Evolutionary conservation across 2,329 filamentous ascomycete genomes (phyloP).

Genomic region (Cladophialophora psammophila): DNA sequence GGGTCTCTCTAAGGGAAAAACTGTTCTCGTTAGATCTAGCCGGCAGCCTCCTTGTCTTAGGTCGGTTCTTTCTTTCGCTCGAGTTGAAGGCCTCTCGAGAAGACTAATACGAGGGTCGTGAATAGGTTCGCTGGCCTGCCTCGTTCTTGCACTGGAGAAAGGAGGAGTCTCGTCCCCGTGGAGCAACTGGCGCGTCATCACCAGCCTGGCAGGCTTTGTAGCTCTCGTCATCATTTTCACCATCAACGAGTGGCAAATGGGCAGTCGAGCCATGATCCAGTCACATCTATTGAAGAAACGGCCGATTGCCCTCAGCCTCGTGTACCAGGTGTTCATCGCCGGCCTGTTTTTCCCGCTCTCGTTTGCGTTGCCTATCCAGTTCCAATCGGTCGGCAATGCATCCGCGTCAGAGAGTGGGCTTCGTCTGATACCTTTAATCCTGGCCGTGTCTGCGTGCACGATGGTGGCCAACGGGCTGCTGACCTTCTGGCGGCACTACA

Average conservation of each 20-base stretch:
- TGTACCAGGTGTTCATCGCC: conserved; percentile 48
- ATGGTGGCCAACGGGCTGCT: conserved; percentile 46
- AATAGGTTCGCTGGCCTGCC: conserved; percentile 49
- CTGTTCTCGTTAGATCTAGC: conserved; percentile 53
- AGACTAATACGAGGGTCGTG: neutral
- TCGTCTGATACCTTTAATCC: conserved; percentile 50
- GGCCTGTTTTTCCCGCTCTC: conserved; percentile 49
- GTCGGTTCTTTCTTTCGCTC: conserved; percentile 5
- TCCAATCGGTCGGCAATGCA: conserved; percentile 51
- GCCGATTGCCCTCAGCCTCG: conserved; percentile 44
- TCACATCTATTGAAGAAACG: conserved; percentile 49
- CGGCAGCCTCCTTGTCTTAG: conserved; percentile 47
- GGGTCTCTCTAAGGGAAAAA: conserved; percentile 44
- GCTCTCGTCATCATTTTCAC: conserved; percentile 47
- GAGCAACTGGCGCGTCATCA: conserved; percentile 51
- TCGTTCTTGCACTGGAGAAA: conserved; percentile 56
- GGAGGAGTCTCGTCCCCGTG: conserved; percentile 49
- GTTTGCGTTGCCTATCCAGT: conserved; percentile 58
- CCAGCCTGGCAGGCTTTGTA: conserved; percentile 52
- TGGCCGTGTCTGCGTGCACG: conserved; percentile 46
- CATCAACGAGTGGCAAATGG: conserved; percentile 46
- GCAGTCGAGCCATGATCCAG: conserved; percentile 50
- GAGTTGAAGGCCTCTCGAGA: neutral
- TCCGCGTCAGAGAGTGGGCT: conserved; percentile 49
- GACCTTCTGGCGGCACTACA: conserved; percentile 37